These are phyloP conservation scores for Stachybotrys echinatus DNA, from an alignment of 2,329 filamentous ascomycete species.

Conservation along the genomic window DNA sequence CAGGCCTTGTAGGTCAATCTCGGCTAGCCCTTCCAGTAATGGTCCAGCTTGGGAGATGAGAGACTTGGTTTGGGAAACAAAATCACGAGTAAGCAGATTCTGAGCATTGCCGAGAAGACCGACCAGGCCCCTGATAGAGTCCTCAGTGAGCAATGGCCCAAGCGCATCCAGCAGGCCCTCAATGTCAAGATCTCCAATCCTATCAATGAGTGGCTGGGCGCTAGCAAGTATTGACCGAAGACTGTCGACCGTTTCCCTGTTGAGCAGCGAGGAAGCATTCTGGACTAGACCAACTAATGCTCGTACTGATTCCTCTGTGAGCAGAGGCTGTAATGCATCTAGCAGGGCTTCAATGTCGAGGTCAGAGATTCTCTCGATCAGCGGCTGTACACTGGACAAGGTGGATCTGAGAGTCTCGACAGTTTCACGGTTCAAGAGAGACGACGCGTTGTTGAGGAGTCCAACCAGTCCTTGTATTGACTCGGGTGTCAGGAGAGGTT, in stretches of 20 bases:
- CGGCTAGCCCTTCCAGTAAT: constrained; percentile 23
- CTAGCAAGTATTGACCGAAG: constrained; percentile 14
- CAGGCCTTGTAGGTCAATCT: constrained; percentile 25
- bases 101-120: constrained; percentile 26
- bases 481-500: constrained; percentile 19
- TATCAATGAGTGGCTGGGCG: constrained; percentile 13
- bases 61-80: constrained; percentile 17
- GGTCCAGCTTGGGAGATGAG: constrained; percentile 22
- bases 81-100: constrained; percentile 18
- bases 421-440: constrained; percentile 12
- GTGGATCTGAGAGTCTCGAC: constrained; percentile 18
- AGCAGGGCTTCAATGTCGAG: constrained; percentile 24
- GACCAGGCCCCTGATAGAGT: constrained; percentile 24
- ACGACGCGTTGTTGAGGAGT: constrained; percentile 18
- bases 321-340: constrained; percentile 25
- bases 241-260: constrained; percentile 17
- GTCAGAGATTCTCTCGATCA: constrained; percentile 25
- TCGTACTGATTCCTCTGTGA: constrained; percentile 24
- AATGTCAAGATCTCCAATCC: constrained; percentile 22
- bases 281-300: constrained; percentile 23
- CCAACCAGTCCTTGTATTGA: constrained; percentile 18
- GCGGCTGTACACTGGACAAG: constrained; percentile 19
- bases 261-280: constrained; percentile 24
- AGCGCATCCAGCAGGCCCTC: constrained; percentile 19
- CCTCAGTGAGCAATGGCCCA: constrained; percentile 21